Percentiles rank a stretch among this genome's conserved stretches.
phyloP scores from a whole-genome alignment of 495 filamentous ascomycete species.

The Aspergillus avenaceus region DNA sequence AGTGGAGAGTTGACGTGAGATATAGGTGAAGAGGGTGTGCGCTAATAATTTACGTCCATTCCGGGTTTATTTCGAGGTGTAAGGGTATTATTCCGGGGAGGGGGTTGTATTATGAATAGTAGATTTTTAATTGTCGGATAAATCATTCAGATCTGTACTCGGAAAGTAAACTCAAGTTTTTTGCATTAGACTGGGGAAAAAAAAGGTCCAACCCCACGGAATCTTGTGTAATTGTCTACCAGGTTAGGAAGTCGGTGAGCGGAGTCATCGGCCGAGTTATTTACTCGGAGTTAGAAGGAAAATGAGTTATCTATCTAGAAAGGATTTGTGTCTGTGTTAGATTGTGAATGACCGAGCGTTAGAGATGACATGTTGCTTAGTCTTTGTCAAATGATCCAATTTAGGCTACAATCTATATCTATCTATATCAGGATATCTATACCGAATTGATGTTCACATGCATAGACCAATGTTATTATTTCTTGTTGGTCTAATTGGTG shows the following conservation, averaged over 20 bases:
- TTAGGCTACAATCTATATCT: too few relatives aligned
- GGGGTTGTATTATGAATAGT: too few relatives aligned
- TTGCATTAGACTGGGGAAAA: conserved; percentile 16
- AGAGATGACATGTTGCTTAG: too few relatives aligned
- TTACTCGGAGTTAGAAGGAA: too few relatives aligned
- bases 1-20: conserved; percentile 4
- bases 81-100: too few relatives aligned
- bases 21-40: not conserved
- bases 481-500: not conserved
- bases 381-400: too few relatives aligned
- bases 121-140: too few relatives aligned
- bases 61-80: not conserved
- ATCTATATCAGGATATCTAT: not conserved
- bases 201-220: conserved; percentile 15
- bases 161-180: not conserved
- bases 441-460: not conserved
- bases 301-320: too few relatives aligned
- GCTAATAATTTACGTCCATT: conserved; percentile 1
- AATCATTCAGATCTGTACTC: not conserved
- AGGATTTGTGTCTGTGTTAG: too few relatives aligned
- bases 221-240: conserved; percentile 17
- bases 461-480: not conserved
- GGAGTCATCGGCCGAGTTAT: conserved; percentile 15
- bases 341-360: not conserved
- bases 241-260: conserved; percentile 39